Base-by-base conservation (phyloP, 495 filamentous ascomycete species). In the Podospora australis region DNA sequence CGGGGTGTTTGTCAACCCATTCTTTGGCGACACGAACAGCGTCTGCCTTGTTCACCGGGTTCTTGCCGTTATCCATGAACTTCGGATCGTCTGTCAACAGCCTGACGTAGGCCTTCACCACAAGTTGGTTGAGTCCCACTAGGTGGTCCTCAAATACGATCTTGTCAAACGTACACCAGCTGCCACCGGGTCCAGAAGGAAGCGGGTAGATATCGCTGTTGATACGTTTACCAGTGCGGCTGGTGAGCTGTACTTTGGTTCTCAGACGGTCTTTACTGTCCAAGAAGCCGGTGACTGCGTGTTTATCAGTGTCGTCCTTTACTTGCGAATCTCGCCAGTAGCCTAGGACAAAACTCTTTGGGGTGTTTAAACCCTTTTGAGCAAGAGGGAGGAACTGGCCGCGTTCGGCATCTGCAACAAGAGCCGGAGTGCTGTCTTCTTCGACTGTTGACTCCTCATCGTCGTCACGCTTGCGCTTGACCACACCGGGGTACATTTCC, bases 381-480 rank as follows among this genome's bases (percentile, higher is more conserved):
- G 62, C 65, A 29, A 54, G 11, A 4, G 26, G 32, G 4, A 26
- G 58, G 9, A 29, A 45, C 11, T 52, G 5, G 6, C 65, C 64
- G 2, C 44, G 44, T 0, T 60, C 54, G 9, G 64, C 60, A 2
- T 74, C 66, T 38, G 63, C 63, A 48, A 71, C 70, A 28, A 32
- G 22, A 10, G 63, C 32, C 0, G 70, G 71, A 2, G 57, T 41
- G n/a, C n/a, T n/a, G n/a, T n/a, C n/a, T n/a, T n/a, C n/a, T n/a
- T n/a, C n/a, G n/a, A n/a, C n/a, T n/a, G n/a, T n/a, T n/a, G n/a
- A n/a, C n/a, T n/a, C n/a, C n/a, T n/a, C n/a, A n/a, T n/a, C n/a
- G n/a, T n/a, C n/a, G n/a, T n/a, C n/a, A 8, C 76, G 69, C 61
- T 79, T 79, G 24, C 76, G 69, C 59, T 78, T 79, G n/a, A n/a